Evolutionary conservation across 768 basidiomycete species (phyloP).

Genomic region (Russula sp.): DNA sequence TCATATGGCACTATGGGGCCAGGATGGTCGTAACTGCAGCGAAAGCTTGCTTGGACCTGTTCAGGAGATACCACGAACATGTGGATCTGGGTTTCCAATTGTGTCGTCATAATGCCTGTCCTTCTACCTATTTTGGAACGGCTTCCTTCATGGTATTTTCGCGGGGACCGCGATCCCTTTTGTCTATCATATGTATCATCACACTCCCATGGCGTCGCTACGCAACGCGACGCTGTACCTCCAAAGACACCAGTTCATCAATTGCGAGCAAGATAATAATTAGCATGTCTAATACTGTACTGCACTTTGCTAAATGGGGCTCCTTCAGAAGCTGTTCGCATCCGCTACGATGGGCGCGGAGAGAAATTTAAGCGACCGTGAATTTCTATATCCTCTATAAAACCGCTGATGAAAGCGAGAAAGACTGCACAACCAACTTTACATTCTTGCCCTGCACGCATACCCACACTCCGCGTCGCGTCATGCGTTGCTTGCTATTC

Average conservation of each 20-base stretch:
- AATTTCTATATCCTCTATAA: slow-evolving; percentile 9
- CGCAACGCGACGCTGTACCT: neutral
- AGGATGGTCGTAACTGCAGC: no score
- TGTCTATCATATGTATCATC: neutral
- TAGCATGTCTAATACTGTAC: neutral
- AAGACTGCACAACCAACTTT: neutral
- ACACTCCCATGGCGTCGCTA: neutral
- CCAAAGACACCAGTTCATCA: no score
- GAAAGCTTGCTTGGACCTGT: no score
- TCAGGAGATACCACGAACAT: neutral
- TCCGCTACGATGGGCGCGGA: neutral
- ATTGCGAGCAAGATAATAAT: neutral
- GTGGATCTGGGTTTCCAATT: neutral
- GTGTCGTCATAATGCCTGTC: neutral
- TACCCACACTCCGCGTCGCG: neutral
- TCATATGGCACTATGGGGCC: no score
- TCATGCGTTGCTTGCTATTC: neutral
- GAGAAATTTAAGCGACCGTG: neutral
- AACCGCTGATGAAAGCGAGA: neutral
- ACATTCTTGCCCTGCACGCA: neutral
- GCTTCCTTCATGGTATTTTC: no score
- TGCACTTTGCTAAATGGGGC: neutral
- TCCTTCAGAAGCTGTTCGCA: neutral
- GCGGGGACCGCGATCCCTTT: neutral
- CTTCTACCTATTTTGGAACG: neutral